Base-by-base conservation (phyloP, 2,329 filamentous ascomycete species). In the Lachnellula subtilissima region DNA sequence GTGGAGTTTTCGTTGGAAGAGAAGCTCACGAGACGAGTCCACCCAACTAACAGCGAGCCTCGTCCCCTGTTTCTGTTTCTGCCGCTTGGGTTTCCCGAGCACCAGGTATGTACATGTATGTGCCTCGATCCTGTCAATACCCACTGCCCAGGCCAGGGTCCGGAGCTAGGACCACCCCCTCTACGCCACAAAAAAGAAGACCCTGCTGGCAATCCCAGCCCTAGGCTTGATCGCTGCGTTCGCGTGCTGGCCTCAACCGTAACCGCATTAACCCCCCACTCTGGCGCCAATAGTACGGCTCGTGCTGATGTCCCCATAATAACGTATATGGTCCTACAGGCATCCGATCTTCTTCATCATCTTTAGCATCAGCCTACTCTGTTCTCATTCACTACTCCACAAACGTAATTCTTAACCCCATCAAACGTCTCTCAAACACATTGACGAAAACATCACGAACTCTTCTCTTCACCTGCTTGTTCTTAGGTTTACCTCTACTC, bases 311-410 rank as follows among this genome's bases (percentile, higher is more conserved):
- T 32, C 19, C 40, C 40, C 36, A 52, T 56, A 46, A 50, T 49
- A 47, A 28, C 32, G 39, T 57, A 57, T 57, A 57, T 54, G 47
- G 55, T 57, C 51, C 52, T 43, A 42, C 51, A 37, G 48, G 42
- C 51, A 32, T 57, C 55, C 48, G 50, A 56, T 56, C 46, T 56
- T 51, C 39, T 25, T 25, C 45, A 40, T 45, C 50, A n/a, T n/a
- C 17, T 17, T 7, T 19, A 42, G 39, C 19, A 23, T 22, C 19
- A 23, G n/a, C 42, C 8, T 19, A 6, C 19, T 45, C 42, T 2
- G 42, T n/a, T 19, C 17, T 17, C 28, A 9, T 28, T 35, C n/a
- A n/a, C 12, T 7, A 5, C 28, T 54, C 37, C 49, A 43, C 23
- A 49, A 39, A 50, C 52, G 19, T 19, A 15, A 32, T 8, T 28